phyloP scores from a whole-genome alignment of 345 rosid species.

The Gossypium rotundifolium region DNA sequence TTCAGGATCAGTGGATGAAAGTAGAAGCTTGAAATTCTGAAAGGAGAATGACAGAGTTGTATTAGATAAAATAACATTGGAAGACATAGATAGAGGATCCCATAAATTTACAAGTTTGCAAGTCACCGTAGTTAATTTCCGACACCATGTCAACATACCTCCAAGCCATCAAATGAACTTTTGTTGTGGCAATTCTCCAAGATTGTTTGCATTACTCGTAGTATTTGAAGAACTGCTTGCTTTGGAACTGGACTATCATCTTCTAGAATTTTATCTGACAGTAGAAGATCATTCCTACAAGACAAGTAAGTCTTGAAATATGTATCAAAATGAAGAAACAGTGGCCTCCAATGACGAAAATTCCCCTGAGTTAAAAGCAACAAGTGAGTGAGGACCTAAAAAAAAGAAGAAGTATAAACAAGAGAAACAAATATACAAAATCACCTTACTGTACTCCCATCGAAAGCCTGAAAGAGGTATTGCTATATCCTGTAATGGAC shows the following conservation, averaged over 20 bases:
- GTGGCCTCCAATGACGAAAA: conserved; percentile 96
- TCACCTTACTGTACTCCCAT: conserved; percentile 92
- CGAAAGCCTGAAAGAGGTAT: conserved; percentile 94
- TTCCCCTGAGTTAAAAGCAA: conserved; percentile 59
- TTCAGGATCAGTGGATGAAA: conserved; percentile 94
- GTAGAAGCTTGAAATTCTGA: conserved; percentile 91
- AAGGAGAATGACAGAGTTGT: conserved; percentile 8
- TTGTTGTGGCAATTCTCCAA: conserved; percentile 89
- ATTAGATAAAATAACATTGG: conserved; percentile 15
- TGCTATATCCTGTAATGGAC: conserved; percentile 93
- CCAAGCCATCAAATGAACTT: conserved; percentile 85
- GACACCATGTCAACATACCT: conserved; percentile 40
- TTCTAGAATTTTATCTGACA: conserved; percentile 67
- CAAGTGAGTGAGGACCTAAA: conserved; percentile 17
- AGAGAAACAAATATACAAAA: background rate
- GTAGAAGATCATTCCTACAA: conserved; percentile 70
- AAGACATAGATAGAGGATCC: background rate
- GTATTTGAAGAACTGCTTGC: conserved; percentile 74
- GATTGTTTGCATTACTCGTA: conserved; percentile 82
- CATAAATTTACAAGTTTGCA: background rate
- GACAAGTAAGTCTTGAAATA: conserved; percentile 82
- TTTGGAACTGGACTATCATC: conserved; percentile 76
- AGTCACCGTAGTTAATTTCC: background rate
- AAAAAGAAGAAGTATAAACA: background rate
- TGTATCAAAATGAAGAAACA: conserved; percentile 88